These are phyloP conservation scores for Vicia villosa DNA, from an alignment of 306 rosid genomes.

Conservation along the genomic window DNA sequence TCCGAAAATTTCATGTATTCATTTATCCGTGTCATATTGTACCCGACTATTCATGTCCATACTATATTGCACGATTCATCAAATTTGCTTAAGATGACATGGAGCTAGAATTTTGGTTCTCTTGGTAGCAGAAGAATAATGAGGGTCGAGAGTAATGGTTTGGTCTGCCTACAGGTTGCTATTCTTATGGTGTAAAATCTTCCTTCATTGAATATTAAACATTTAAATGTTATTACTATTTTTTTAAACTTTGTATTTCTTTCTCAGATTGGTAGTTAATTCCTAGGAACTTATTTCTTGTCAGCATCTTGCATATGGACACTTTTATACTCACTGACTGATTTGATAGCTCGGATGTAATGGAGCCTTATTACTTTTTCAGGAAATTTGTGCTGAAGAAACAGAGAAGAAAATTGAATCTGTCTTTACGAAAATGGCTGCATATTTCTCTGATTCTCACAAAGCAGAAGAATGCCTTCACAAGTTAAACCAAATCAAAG, in stretches of 20 bases:
- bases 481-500: constrained; percentile 72
- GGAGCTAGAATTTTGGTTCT: constrained; percentile 22
- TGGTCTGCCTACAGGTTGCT: constrained; percentile 3
- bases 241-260: not conserved
- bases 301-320: constrained; percentile 1
- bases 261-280: constrained; percentile 1
- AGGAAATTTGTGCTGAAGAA: constrained; percentile 78
- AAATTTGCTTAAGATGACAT: not conserved
- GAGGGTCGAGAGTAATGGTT: constrained; percentile 16
- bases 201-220: constrained; percentile 6
- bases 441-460: constrained; percentile 70
- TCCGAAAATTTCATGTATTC: not conserved
- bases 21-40: not conserved
- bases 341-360: constrained; percentile 30
- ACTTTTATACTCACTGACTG: constrained; percentile 28
- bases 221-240: not conserved
- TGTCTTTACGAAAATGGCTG: constrained; percentile 62
- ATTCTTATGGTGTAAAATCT: constrained; percentile 4
- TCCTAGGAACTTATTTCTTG: not conserved
- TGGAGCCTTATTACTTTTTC: constrained; percentile 36
- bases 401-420: constrained; percentile 49
- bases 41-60: not conserved
- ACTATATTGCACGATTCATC: not conserved
- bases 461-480: constrained; percentile 75
- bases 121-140: not conserved